Base-by-base conservation (phyloP, 345 rosid species). In the Citrus unshiu region DNA sequence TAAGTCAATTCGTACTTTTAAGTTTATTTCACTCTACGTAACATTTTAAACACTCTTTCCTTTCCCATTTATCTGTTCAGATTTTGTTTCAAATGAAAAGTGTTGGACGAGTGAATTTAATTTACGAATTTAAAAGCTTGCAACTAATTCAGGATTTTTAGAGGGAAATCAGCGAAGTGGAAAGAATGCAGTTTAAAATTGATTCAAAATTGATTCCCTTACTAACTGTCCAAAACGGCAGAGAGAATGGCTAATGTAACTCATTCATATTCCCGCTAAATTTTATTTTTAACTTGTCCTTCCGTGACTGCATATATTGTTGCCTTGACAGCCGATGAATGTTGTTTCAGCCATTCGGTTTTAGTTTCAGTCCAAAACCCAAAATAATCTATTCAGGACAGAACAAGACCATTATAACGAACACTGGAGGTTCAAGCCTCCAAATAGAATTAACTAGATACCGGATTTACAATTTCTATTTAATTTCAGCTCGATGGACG, bases 21-120 rank as follows among this genome's bases (percentile, higher is more conserved):
- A 34, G 0, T 34, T 34, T 4, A 0, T 34, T 34, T 34, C 6
- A 10, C 49, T 0, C 4, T 43, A 0, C 1, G 0, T 12, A 43
- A 12, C 70, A 39, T 66, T 34, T 51, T 16, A 43, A 43, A 0
- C 57, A 61, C 29, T n/a, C 30, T 12, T 32, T 32, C 5, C 2
- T 27, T 61, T 9, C 65, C 34, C 32, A 61, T 51, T 16, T 8
- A 63, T 29, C 4, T 63, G 9, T 63, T 7, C 68, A 18, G 18
- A 19, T 3, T 63, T 30, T 61, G 7, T 61, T 61, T 27, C 66
- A 61, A 54, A 54, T 13, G 57, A 51, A 49, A 51, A 51, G 21
- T 16, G 3, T 51, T 51, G 21, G 57, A 14, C 19, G 0, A 51
- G 21, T 4, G 16, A 12, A 51, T 51, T 12, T 5, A 27, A 61